Base-by-base conservation (phyloP, 1,284 basidiomycete genomes). In the Fomitopsis pinicola region DNA sequence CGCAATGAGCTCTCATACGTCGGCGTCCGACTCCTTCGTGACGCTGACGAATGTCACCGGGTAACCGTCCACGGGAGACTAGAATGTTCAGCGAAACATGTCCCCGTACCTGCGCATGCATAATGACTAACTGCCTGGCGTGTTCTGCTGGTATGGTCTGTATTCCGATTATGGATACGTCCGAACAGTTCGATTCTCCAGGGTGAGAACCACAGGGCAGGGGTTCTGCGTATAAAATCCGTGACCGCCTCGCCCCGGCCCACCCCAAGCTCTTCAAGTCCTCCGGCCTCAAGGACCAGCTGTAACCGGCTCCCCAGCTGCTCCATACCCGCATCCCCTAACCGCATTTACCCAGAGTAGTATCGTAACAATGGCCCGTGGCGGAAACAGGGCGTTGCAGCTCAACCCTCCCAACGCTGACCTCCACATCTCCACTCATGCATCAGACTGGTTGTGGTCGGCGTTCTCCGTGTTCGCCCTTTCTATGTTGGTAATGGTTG, bases 361-460 rank as follows among this genome's bases (percentile, higher is more conserved):
- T 56, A 50, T 44, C 35, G 38, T 59, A 42, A 60, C 57, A 44
- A 68, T 68, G 64, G 68, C 62, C 57, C n/a, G 48, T 15, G 30
- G 36, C 28, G 36, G 52, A 19, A 73, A 72, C 67, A 40, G 67
- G 17, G 71, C 71, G 15, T 63, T 72, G 55, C 63, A 70, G 60
- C 64, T 66, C 28, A 80, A 80, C 67, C 79, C 78, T 0, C 74
- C 76, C n/a, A 74, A 64, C 17, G 77, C 77, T 55, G 69, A 74
- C 55, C 65, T 69, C 54, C 77, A 81, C 66, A 75, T 81, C 66
- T 76, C 75, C 44, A 68, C 69, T 0, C 69, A 73, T 60, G 78
- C 73, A 6, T 79, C 81, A 1, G 77, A 84, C 70, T 87, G 79
- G 78, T 76, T 84, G 35, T 86, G 84, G 79, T 75, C 82, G 0